phyloP scores from a whole-genome alignment of 2,329 filamentous ascomycete genomes.

The Arthrobotrys sphaeroides region DNA sequence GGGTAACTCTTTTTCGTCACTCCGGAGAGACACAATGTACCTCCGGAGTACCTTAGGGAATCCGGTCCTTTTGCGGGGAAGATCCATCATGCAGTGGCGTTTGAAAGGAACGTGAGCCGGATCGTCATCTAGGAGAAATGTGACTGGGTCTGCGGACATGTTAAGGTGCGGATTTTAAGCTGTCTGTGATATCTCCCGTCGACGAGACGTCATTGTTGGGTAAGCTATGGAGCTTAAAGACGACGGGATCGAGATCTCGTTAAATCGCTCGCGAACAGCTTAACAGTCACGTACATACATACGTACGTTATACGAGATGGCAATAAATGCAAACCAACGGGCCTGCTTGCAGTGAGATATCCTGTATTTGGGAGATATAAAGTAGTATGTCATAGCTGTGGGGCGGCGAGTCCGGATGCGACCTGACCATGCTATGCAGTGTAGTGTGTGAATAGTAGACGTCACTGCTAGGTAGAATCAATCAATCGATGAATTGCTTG shows the following conservation, averaged over 20 bases:
- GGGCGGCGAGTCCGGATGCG: conserved; percentile 8
- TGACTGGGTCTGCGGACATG: neutral
- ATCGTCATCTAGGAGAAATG: neutral
- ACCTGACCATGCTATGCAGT: too few species aligned
- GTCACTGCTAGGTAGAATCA: neutral
- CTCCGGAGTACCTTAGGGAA: neutral
- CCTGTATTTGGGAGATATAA: neutral
- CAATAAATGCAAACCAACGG: conserved; percentile 2
- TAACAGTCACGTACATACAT: too few species aligned
- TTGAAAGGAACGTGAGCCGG: neutral
- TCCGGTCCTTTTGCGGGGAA: neutral
- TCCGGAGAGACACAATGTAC: conserved; percentile 6
- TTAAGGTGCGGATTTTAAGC: neutral
- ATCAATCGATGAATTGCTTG: too few species aligned
- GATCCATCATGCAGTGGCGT: neutral
- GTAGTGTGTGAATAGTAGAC: neutral
- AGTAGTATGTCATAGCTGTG: conserved; percentile 6
- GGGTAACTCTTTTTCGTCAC: too few species aligned
- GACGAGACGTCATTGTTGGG: neutral
- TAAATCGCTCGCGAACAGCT: too few species aligned
- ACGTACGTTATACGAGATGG: neutral
- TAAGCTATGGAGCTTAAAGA: neutral
- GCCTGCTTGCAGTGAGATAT: neutral
- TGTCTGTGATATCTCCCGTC: neutral
- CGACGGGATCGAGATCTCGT: conserved; percentile 4